Base-by-base conservation (phyloP, 2,329 filamentous ascomycete genomes). In the Cercospora sp. region DNA sequence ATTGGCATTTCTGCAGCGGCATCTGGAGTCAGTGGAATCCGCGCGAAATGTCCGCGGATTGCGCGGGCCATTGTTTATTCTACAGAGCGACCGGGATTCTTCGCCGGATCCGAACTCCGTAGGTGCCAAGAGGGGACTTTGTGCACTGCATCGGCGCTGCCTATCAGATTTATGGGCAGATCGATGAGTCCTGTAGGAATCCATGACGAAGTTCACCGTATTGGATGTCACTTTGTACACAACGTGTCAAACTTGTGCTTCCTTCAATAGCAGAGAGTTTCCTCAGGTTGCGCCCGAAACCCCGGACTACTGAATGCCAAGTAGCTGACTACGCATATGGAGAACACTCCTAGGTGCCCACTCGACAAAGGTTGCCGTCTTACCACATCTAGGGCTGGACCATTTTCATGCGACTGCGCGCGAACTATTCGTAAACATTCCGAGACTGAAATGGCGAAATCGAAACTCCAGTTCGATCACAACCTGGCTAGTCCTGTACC, bases 41-140 rank as follows among this genome's bases (percentile, higher is more conserved):
- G 55, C 55, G 26, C 58, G 16, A 36, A 33, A 16, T 23, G 28
- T 30, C 31, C 28, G 31, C 20, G 60, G 60, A 48, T 26, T 62
- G 18, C 60, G 26, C 60, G 36, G 26, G 60, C 2, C 31, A n/a
- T 26, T 55, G 20, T 30, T 55, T 28, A n/a, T 55, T 30, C 48
- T 30, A 9, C 59, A 30, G 28, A 31, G 28, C 20, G 30, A n/a
- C 36, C 60, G 42, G 60, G 36, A 16, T 39, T 39, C 58, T 62
- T 62, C 60, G 36, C 60, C 60, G 48, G 39, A 30, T 51, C 60
- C 60, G 60, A 51, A 62, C 60, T 62, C 60, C 60, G 60, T 18
- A 30, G 33, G 39, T 48, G 60, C 60, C 60, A 48, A 62, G 60
- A 20, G 4, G 10, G 51, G 1, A 18, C 16, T 23, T n/a, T 28